Evolutionary conservation across 306 rosid species (phyloP), one percentile per base, ranked within the genome.

Genomic region (Cicer yamashitae): DNA sequence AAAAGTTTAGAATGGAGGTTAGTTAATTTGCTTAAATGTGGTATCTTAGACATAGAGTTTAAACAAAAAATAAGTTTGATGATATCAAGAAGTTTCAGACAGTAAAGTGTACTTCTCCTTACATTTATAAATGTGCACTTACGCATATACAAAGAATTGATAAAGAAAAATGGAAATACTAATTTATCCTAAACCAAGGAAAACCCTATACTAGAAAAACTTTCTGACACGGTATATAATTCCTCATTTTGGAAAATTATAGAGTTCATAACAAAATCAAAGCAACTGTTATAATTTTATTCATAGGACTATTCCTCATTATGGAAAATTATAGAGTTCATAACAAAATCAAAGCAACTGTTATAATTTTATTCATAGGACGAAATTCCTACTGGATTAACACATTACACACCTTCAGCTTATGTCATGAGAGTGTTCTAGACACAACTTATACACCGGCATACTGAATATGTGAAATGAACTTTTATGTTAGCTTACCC

Each of bases 401-500:
- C 15, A 58, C 15, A 11, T 45, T 66, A 46, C 52, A 46, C 50
- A 67, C 30, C 45, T 46, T 70, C 41, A 70, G 50, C 53, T 68
- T 48, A 59, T 17, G 37, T 43, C 50, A 70, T 8, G 39, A 71
- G 17, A 13, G 10, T n/a, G 71, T 47, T 67, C 39, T 17, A 39
- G 18, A 69, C 61, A 73, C 80, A 43, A 73, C 41, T 34, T 38
- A 53, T 48, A 73, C 67, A 40, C 73, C 72, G 52, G 77, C 66
- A 71, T 50, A 70, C 59, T 20, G 80, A 70, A 45, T 34, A 58
- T 25, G 74, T 53, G 50, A 43, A 56, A 44, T 68, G 15, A 74
- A 43, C 52, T 57, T 18, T 57, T 52, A 45, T 15, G 52, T 57
- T 73, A 75, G 82, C 97, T 89, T 87, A 96, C 99, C 96, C 98